A percentile compares a stretch with the other conserved stretches of the same genome.
These are phyloP conservation scores for Hapsidospora chrysogenum DNA, from an alignment of 495 filamentous ascomycete species.

Conservation along the genomic window DNA sequence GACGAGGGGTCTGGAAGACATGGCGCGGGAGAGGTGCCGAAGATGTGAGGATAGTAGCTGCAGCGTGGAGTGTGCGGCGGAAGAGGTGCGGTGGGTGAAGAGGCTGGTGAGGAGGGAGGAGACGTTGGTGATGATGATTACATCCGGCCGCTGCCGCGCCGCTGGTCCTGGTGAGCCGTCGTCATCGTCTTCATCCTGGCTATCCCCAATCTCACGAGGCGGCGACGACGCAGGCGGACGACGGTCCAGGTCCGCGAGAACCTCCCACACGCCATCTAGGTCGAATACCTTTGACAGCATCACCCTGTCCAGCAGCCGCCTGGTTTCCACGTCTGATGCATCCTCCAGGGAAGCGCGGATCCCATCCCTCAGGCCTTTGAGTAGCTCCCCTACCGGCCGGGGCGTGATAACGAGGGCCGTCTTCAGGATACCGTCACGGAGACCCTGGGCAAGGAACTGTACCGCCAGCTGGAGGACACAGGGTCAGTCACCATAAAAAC, in stretches of 20 bases:
- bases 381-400: constrained; percentile 11
- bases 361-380: constrained; percentile 16
- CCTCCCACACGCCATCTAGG: constrained; percentile 38
- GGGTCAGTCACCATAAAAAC: background rate
- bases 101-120: constrained; percentile 21
- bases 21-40: constrained; percentile 12
- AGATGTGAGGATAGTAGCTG: constrained; percentile 17
- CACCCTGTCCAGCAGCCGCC: constrained; percentile 26
- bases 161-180: background rate
- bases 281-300: constrained; percentile 43
- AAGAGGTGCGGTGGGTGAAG: constrained; percentile 20
- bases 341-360: constrained; percentile 12
- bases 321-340: background rate
- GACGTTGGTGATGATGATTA: constrained; percentile 26
- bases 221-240: background rate
- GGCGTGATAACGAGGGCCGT: constrained; percentile 20
- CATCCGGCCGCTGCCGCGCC: constrained; percentile 8
- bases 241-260: constrained; percentile 26
- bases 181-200: constrained; percentile 16
- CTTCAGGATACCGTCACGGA: constrained; percentile 2
- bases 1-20: constrained; percentile 12
- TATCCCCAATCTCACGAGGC: constrained; percentile 10
- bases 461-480: constrained; percentile 13
- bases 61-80: constrained; percentile 15
- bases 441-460: constrained; percentile 16